A percentile compares a stretch with the other conserved stretches of the same genome.
phyloP scores from a whole-genome alignment of 768 basidiomycete genomes.

The Fibroporia radiculosa region DNA sequence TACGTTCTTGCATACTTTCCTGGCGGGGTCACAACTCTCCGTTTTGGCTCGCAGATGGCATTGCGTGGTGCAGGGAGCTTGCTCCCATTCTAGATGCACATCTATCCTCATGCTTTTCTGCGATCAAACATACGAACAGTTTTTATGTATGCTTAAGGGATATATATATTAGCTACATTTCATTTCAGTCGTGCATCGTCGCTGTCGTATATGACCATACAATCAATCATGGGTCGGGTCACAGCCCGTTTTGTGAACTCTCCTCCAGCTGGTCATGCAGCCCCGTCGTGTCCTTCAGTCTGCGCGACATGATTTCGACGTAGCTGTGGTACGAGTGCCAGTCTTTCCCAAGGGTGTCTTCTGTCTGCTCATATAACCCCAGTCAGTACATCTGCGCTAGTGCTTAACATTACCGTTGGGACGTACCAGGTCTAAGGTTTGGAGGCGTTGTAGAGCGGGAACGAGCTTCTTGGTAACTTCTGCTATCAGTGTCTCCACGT shows the following conservation, averaged over 20 bases:
- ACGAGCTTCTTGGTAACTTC: slow-evolving; percentile 50
- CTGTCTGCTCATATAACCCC: slow-evolving; percentile 18
- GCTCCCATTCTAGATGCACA: slow-evolving; percentile 61
- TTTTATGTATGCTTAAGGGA: not conserved
- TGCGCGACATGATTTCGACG: slow-evolving; percentile 66
- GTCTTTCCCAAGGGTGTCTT: slow-evolving; percentile 39
- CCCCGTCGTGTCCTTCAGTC: slow-evolving; percentile 59
- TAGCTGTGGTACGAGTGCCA: slow-evolving; percentile 63
- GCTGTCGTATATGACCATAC: not conserved
- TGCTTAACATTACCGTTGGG: too few relatives aligned
- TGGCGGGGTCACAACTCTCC: slow-evolving; percentile 74
- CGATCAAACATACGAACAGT: not conserved
- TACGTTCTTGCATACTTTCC: slow-evolving; percentile 97
- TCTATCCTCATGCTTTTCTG: not conserved
- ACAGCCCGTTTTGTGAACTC: slow-evolving; percentile 1
- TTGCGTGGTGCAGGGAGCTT: slow-evolving; percentile 79
- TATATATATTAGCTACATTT: not conserved
- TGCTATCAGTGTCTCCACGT: slow-evolving; percentile 48
- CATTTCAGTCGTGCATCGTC: not conserved
- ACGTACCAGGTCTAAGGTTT: slow-evolving; percentile 43
- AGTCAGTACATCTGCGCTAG: too few relatives aligned
- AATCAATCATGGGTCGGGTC: not conserved
- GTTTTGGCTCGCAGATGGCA: slow-evolving; percentile 73
- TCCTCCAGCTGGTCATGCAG: slow-evolving; percentile 31
- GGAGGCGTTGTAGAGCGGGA: slow-evolving; percentile 48